These are phyloP conservation scores for Arachnomyces sp. DNA, from an alignment of 2,329 filamentous ascomycete species.

Conservation along the genomic window DNA sequence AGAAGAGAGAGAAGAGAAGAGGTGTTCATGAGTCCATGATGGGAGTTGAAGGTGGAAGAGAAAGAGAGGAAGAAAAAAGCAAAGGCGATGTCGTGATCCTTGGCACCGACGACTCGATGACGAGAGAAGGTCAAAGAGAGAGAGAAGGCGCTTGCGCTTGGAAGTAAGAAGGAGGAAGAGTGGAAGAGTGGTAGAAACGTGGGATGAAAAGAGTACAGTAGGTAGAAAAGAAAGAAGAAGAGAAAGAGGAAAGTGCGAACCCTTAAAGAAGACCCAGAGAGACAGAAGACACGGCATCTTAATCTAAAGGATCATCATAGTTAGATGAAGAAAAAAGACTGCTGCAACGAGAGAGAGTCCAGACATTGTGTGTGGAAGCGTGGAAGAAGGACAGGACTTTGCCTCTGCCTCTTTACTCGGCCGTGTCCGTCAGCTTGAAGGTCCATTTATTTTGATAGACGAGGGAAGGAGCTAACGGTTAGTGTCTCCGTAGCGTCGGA, in stretches of 20 bases:
- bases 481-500: too few relatives aligned
- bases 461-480: too few relatives aligned
- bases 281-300: background rate
- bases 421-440: too few relatives aligned
- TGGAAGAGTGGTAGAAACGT: background rate
- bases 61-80: background rate
- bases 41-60: background rate
- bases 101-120: too few relatives aligned
- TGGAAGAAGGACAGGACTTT: too few relatives aligned
- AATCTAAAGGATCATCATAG: too few relatives aligned
- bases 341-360: background rate
- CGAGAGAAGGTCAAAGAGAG: too few relatives aligned
- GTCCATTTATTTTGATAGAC: too few relatives aligned
- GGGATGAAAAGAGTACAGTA: background rate
- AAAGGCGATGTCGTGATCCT: background rate
- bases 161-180: background rate
- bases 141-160: background rate
- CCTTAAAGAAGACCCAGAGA: constrained; percentile 1
- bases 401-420: too few relatives aligned
- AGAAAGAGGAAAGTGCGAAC: background rate
- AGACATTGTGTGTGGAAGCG: constrained; percentile 4
- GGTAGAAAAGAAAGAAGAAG: background rate
- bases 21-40: background rate
- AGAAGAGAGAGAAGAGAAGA: constrained; percentile 13
- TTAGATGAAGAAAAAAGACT: background rate